Percentiles rank a stretch among this genome's conserved stretches.
These are phyloP conservation scores for Puccinia hordei DNA, from an alignment of 1,284 basidiomycete species.

Conservation along the genomic window DNA sequence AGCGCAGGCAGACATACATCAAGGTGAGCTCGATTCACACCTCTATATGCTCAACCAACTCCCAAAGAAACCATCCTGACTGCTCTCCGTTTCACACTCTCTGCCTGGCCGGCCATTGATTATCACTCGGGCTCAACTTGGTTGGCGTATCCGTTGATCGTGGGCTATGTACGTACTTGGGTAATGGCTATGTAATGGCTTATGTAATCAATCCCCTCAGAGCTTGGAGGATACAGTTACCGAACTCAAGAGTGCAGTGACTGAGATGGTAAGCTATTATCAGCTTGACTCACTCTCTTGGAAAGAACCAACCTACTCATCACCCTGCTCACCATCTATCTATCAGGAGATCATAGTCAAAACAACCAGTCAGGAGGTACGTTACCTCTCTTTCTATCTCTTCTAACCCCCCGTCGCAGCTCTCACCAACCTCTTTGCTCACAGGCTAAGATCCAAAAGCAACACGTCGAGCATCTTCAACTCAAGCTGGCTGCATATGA, in stretches of 20 bases:
- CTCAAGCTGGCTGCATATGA: constrained; percentile 21
- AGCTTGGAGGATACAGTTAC: constrained; percentile 40
- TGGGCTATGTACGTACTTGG: background rate
- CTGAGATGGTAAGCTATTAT: constrained; percentile 41
- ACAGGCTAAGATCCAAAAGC: constrained; percentile 26
- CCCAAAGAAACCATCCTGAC: background rate
- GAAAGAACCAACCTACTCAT: too few species aligned
- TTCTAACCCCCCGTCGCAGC: too few species aligned
- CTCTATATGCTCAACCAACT: background rate
- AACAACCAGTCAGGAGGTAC: constrained; percentile 38
- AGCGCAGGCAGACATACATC: constrained; percentile 45
- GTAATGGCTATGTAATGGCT: background rate
- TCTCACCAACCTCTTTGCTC: background rate
- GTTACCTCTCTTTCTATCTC: background rate
- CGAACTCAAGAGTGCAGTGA: constrained; percentile 32
- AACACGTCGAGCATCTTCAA: constrained; percentile 18
- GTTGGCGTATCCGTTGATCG: background rate
- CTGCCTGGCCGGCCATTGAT: too few species aligned
- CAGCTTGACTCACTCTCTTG: too few species aligned
- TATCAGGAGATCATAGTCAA: constrained; percentile 29
- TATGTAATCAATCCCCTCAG: constrained; percentile 18
- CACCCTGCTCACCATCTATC: too few species aligned
- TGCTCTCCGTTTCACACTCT: background rate
- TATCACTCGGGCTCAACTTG: background rate
- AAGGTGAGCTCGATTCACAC: constrained; percentile 12